phyloP scores from a whole-genome alignment of 116 monocot species.

The Phalaenopsis hybrid region DNA sequence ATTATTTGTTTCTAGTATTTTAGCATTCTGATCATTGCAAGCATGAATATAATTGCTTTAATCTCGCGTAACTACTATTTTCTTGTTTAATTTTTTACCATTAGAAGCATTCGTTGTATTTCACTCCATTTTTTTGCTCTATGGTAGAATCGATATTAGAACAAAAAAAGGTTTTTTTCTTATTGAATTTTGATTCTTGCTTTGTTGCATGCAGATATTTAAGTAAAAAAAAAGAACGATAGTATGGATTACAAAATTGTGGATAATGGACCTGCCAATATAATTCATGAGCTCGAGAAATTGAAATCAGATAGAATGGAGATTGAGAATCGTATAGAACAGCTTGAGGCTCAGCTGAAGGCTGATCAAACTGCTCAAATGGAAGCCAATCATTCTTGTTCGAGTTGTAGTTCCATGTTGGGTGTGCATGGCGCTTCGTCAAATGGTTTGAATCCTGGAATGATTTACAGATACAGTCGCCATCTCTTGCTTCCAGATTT shows the following conservation, averaged over 20 bases:
- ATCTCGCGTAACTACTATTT: too few species aligned
- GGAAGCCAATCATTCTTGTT: background rate
- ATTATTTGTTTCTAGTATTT: too few species aligned
- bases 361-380: background rate
- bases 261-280: conserved; percentile 4
- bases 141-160: too few species aligned
- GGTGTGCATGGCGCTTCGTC: background rate
- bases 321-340: conserved; percentile 50
- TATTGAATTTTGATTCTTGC: background rate
- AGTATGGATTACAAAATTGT: background rate
- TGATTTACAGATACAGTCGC: conserved; percentile 85
- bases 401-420: background rate
- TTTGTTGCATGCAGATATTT: conserved; percentile 1
- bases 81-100: too few species aligned
- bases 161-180: background rate
- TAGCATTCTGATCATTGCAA: too few species aligned
- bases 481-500: conserved; percentile 81
- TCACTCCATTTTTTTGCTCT: too few species aligned
- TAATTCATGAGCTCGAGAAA: conserved; percentile 40
- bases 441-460: conserved; percentile 52
- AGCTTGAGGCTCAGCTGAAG: conserved; percentile 40
- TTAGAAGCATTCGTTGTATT: background rate
- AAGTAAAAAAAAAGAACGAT: background rate
- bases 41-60: too few species aligned
- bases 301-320: conserved; percentile 48